A percentile compares a stretch with the other conserved stretches of the same genome.
Evolutionary conservation across 1,284 basidiomycete genomes (phyloP).

Genomic region (Ganoderma boninense): DNA sequence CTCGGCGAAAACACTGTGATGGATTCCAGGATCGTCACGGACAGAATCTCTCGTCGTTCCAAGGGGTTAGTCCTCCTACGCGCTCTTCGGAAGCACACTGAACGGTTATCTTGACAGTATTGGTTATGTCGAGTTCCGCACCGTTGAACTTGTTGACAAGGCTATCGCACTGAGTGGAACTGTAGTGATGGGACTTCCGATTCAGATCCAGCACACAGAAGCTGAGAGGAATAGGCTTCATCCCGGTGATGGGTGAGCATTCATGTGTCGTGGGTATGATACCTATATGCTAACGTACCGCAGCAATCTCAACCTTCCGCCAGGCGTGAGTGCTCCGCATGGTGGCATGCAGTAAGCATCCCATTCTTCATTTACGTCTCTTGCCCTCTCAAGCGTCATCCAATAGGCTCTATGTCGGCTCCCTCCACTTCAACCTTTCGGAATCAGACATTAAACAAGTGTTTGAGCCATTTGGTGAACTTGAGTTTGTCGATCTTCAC

Average conservation of each 20-base stretch:
- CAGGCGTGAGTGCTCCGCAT: constrained; percentile 77
- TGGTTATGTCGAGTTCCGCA: constrained; percentile 96
- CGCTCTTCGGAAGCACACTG: constrained; percentile 10
- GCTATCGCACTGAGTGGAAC: constrained; percentile 92
- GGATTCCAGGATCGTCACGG: constrained; percentile 95
- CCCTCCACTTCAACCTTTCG: constrained; percentile 95
- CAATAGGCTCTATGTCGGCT: constrained; percentile 92
- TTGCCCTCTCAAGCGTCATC: background rate
- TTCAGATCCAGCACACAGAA: constrained; percentile 96
- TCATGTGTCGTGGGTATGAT: background rate
- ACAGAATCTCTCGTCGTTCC: constrained; percentile 90
- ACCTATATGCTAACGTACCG: constrained; percentile 11
- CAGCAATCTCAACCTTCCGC: constrained; percentile 81
- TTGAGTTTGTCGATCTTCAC: constrained; percentile 98
- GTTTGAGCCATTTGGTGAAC: constrained; percentile 97
- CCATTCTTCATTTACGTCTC: constrained; percentile 15
- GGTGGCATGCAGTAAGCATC: constrained; percentile 78
- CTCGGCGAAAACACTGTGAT: constrained; percentile 91
- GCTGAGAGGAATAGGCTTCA: constrained; percentile 93
- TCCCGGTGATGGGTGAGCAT: constrained; percentile 79
- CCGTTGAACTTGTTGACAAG: constrained; percentile 90
- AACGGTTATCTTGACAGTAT: constrained; percentile 57
- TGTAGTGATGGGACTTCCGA: constrained; percentile 97
- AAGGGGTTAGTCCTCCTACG: constrained; percentile 79
- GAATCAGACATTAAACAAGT: constrained; percentile 98